These are phyloP conservation scores for Apiospora rasikravindrae DNA, from an alignment of 2,329 filamentous ascomycete species.

Conservation along the genomic window DNA sequence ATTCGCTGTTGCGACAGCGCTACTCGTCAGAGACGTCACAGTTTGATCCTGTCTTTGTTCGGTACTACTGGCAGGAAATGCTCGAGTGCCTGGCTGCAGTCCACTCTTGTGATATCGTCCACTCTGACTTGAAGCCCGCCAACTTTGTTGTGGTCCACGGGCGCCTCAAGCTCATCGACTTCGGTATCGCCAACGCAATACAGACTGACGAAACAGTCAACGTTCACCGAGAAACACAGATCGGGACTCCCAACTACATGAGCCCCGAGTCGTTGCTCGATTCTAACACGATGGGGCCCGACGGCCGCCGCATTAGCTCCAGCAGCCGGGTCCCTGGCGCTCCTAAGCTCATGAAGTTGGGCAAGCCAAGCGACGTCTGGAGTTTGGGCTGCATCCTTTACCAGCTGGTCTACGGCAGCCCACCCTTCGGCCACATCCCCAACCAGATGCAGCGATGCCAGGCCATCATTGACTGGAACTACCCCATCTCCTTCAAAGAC, in stretches of 20 bases:
- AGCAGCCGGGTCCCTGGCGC: conserved; percentile 24
- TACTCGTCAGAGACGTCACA: conserved; percentile 73
- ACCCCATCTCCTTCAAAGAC: conserved; percentile 74
- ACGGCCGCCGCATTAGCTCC: conserved; percentile 43
- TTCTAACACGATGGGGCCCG: conserved; percentile 63
- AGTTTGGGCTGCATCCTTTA: conserved; percentile 95
- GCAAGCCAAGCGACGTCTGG: conserved; percentile 96
- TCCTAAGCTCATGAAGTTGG: conserved; percentile 87
- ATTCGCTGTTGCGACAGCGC: conserved; percentile 78
- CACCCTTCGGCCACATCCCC: conserved; percentile 89
- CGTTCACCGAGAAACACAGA: conserved; percentile 92
- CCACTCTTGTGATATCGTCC: conserved; percentile 89
- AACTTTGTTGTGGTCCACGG: conserved; percentile 96
- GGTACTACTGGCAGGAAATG: conserved; percentile 99
- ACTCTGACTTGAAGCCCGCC: conserved; percentile 95
- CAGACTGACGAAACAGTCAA: conserved; percentile 96
- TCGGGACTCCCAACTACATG: conserved; percentile 99
- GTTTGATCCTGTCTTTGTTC: conserved; percentile 88
- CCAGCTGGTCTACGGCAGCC: conserved; percentile 97
- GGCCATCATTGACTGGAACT: conserved; percentile 81
- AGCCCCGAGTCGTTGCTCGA: conserved; percentile 93
- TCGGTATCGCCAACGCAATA: conserved; percentile 97
- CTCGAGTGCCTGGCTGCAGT: conserved; percentile 91
- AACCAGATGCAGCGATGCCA: conserved; percentile 87
- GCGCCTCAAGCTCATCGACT: conserved; percentile 93